These are phyloP conservation scores for Neurospora sp. DNA, from an alignment of 495 filamentous ascomycete species.

Conservation along the genomic window DNA sequence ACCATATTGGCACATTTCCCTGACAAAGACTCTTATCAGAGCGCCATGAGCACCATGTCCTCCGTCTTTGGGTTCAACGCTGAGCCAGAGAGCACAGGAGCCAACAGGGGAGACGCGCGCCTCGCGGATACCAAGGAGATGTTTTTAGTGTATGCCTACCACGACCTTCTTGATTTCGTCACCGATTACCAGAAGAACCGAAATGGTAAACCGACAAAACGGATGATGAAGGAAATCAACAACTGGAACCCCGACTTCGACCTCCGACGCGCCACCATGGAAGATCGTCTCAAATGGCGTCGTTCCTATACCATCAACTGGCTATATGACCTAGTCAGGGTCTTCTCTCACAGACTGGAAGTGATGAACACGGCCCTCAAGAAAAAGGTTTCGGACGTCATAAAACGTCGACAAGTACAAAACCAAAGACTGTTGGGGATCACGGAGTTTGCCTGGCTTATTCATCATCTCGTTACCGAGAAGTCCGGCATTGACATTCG, in stretches of 20 bases:
- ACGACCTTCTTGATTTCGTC: constrained; percentile 36
- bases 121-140: constrained; percentile 30
- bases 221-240: constrained; percentile 25
- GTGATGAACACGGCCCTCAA: no score
- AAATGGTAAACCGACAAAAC: constrained; percentile 37
- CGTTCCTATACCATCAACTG: constrained; percentile 40
- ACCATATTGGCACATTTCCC: constrained; percentile 32
- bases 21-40: constrained; percentile 28
- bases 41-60: constrained; percentile 26
- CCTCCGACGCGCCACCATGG: constrained; percentile 25
- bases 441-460: constrained; percentile 27
- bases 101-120: constrained; percentile 6
- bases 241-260: constrained; percentile 36
- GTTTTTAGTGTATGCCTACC: constrained; percentile 29
- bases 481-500: constrained; percentile 29
- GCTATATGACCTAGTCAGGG: constrained; percentile 40
- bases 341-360: constrained; percentile 14
- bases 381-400: not conserved
- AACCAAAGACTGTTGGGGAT: constrained; percentile 30
- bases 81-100: not conserved
- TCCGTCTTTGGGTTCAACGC: constrained; percentile 13
- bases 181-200: constrained; percentile 35
- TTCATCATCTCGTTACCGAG: constrained; percentile 33
- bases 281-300: constrained; percentile 34
- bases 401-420: not conserved